Evolutionary conservation across 176 grass and related monocot genomes (phyloP).

Genomic region (Lolium multiflorum): DNA sequence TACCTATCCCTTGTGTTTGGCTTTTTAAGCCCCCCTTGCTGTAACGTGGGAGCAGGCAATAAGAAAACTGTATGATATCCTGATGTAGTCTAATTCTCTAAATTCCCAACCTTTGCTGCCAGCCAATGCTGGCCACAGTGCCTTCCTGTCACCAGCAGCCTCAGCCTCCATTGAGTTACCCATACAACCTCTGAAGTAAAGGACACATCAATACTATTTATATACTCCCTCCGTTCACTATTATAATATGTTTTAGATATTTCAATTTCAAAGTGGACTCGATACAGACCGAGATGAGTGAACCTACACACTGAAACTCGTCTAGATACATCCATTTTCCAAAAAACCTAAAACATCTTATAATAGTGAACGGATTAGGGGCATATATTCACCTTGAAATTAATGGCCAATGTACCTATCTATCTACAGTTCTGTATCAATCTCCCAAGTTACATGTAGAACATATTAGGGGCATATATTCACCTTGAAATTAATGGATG

Average conservation of each 20-base stretch:
- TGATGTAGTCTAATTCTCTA: neutral
- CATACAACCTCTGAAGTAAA: neutral
- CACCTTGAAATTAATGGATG: neutral
- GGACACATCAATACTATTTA: neutral
- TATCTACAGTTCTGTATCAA: neutral
- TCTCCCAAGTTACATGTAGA: slow-evolving; percentile 8
- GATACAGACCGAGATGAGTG: too few species aligned
- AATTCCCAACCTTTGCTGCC: neutral
- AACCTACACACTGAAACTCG: too few species aligned
- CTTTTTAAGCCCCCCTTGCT: too few species aligned
- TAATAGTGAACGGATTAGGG: too few species aligned
- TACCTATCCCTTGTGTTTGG: too few species aligned
- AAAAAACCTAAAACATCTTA: too few species aligned
- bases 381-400: too few species aligned
- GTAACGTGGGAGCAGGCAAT: too few species aligned
- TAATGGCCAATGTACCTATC: neutral
- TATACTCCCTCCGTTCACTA: neutral
- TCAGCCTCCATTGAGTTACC: neutral
- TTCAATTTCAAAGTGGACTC: too few species aligned
- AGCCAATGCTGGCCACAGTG: neutral
- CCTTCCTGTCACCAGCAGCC: neutral
- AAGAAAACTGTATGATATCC: neutral
- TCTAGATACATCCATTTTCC: too few species aligned
- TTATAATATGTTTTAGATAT: too few species aligned
- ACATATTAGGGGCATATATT: neutral